A percentile compares a stretch with the other conserved stretches of the same genome.
Conservation (phyloP, 768 basidiomycete genomes). For the Psilocybe cubensis region DNA sequence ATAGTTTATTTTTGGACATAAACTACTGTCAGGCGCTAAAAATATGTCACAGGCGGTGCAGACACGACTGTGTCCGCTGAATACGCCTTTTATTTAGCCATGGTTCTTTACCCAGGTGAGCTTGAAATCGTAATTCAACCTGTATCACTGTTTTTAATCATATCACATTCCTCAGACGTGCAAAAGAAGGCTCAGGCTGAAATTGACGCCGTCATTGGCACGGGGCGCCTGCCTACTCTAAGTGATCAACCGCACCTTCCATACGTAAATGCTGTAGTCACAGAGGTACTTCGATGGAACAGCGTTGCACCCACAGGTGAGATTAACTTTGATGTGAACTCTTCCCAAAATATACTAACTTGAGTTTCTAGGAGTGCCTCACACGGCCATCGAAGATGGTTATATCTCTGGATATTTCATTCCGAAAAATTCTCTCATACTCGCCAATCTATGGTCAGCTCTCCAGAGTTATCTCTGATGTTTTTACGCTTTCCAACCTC, state of each 20-base stretch:
- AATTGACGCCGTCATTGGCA: conserved; percentile 45
- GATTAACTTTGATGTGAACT: background rate
- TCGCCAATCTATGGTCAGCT: conserved; percentile 51
- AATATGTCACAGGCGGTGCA: conserved; percentile 40
- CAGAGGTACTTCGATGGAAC: conserved; percentile 54
- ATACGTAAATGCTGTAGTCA: conserved; percentile 48
- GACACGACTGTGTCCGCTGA: conserved; percentile 53
- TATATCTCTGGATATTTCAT: conserved; percentile 46
- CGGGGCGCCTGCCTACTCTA: conserved; percentile 39
- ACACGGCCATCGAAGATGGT: conserved; percentile 48
- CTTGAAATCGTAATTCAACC: background rate
- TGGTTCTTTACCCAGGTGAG: conserved; percentile 43
- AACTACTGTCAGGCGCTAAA: background rate
- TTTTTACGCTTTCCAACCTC: background rate
- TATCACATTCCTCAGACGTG: conserved; percentile 39
- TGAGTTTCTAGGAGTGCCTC: conserved; percentile 41
- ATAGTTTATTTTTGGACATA: background rate
- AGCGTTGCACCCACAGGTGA: conserved; percentile 48
- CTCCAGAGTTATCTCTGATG: background rate
- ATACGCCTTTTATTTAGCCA: conserved; percentile 53
- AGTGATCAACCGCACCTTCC: conserved; percentile 49
- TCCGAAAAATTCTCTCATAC: conserved; percentile 51
- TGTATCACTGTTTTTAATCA: conserved; percentile 4
- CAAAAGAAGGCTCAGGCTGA: conserved; percentile 57
- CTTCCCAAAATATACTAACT: background rate